Percentiles rank a stretch among this genome's conserved stretches.
Conservation (phyloP, 176 grass and related monocot species). For the bread wheat (Triticum aestivum) region IWGSC_CS_RefSeq_v2.1 NC_057803.1:93923150-93923649, state of each 20-base stretch:
- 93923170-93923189: conserved; percentile 20
- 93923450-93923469: background rate
- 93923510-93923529: background rate
- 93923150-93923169: background rate
- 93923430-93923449: background rate
- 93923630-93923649: conserved; percentile 35
- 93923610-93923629: conserved; percentile 22
- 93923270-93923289: background rate
- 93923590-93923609: conserved; percentile 13
- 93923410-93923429: conserved; percentile 23
- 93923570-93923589: conserved; percentile 1
- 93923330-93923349: conserved; percentile 34
- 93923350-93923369: conserved; percentile 17
- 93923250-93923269: conserved; percentile 20
- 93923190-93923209: background rate
- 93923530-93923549: conserved; percentile 3
- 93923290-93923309: background rate
- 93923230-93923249: background rate
- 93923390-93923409: background rate
- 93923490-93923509: background rate
- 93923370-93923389: conserved; percentile 11
- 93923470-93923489: conserved; percentile 8
- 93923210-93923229: background rate
- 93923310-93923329: background rate
- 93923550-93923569: background rate